These are phyloP conservation scores for Ophiostoma perfectum DNA, from an alignment of 2,329 filamentous ascomycete species.

Conservation along the genomic window DNA sequence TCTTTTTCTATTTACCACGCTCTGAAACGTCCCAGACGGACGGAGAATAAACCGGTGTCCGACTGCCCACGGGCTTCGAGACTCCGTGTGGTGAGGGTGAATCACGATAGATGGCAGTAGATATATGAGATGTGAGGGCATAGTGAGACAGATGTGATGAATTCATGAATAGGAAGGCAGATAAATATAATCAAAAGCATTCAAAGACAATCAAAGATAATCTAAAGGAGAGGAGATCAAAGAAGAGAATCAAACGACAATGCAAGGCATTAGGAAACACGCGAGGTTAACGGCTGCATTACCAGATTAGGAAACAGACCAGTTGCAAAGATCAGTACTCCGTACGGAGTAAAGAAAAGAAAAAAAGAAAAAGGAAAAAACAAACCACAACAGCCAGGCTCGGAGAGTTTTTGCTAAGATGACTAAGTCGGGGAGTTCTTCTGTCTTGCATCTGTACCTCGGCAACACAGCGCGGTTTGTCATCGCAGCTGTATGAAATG, in stretches of 20 bases:
- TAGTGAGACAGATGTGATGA: neutral
- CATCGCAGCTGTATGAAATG: neutral
- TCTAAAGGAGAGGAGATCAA: neutral
- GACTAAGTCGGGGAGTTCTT: neutral
- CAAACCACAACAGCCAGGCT: neutral
- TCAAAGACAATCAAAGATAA: neutral
- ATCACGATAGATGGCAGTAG: neutral
- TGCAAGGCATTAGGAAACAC: neutral
- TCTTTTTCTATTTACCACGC: neutral
- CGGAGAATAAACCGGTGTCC: conserved; percentile 2
- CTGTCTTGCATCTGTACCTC: neutral
- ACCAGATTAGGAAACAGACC: too few species aligned
- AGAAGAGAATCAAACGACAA: neutral
- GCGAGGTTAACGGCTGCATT: too few species aligned
- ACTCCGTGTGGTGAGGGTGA: too few species aligned
- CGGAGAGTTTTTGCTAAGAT: neutral
- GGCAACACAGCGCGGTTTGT: neutral
- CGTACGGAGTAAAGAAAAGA: neutral
- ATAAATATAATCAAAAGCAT: neutral
- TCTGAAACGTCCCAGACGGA: neutral
- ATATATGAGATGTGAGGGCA: neutral
- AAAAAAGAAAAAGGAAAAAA: neutral
- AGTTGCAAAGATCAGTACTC: too few species aligned
- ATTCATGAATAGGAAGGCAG: too few species aligned
- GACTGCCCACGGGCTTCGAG: neutral